phyloP scores from a whole-genome alignment of 352 stramenopile genomes.

The Phytophthora melonis region DNA sequence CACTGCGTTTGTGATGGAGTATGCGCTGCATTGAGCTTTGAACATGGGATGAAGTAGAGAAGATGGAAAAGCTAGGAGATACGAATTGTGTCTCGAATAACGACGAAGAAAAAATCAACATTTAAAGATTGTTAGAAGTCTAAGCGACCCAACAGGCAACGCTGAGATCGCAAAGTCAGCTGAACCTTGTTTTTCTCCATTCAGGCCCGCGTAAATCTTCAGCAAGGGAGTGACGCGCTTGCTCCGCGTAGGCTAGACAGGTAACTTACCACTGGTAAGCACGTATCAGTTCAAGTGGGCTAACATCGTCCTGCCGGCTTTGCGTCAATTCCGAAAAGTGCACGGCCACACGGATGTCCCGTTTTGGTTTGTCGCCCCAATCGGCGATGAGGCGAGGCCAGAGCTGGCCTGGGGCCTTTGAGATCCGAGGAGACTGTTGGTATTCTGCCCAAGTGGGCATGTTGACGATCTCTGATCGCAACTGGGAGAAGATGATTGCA shows the following conservation, averaged over 20 bases:
- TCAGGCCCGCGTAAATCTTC: not conserved
- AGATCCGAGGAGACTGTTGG: too few relatives aligned
- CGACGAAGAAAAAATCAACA: too few relatives aligned
- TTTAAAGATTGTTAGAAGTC: too few relatives aligned
- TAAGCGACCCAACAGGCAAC: not conserved
- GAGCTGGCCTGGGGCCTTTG: not conserved
- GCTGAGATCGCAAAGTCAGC: not conserved
- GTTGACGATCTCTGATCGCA: too few relatives aligned
- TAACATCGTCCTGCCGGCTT: too few relatives aligned
- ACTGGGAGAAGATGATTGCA: too few relatives aligned
- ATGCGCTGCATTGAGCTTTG: conserved; percentile 29
- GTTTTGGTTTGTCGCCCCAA: not conserved
- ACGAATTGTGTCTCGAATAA: too few relatives aligned
- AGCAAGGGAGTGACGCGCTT: not conserved
- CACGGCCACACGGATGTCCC: not conserved
- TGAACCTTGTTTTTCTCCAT: not conserved
- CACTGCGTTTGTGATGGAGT: conserved; percentile 64
- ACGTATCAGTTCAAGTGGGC: too few relatives aligned
- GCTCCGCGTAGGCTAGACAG: too few relatives aligned
- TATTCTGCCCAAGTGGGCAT: too few relatives aligned
- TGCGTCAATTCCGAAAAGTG: not conserved
- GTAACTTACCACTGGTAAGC: too few relatives aligned
- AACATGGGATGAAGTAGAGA: not conserved
- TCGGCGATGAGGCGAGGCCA: not conserved
- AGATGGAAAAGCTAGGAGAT: too few relatives aligned